Base-by-base conservation (phyloP, 768 basidiomycete species). In the Boletus reticulatus region DNA sequence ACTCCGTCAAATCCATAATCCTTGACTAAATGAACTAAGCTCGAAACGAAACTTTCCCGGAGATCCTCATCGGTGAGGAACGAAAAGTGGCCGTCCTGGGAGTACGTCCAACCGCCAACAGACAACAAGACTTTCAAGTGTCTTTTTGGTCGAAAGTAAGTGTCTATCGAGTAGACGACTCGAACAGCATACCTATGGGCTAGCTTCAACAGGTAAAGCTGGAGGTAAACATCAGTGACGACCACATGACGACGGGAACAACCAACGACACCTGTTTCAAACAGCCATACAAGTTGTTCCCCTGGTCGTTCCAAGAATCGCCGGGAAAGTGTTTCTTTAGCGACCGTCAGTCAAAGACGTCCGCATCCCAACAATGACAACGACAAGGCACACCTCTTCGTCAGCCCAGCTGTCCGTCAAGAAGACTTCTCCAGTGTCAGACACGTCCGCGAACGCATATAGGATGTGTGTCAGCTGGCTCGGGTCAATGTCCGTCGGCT, bases 1-100 rank as follows among this genome's bases (percentile, higher is more conserved):
- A 89, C 80, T 50, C 91, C 91, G 62, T 92, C 91, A 48, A 94
- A 82, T 0, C 90, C 91, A 54, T 90, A 88, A 67, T 92, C 84
- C 62, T 86, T 80, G 45, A 88, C 73, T 11, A 90, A 63, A 44
- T 79, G 76, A 27, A 92, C 82, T 2, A 88, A 86, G 54, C 72
- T 80, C 48, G 66, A 62, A 29, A 88, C 84, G 62, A 89, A 89
- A 13, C 72, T 83, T 12, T 78, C 73, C 11, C 84, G 81, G 59
- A 75, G 73, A 24, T 70, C 63, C 0, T 80, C 59, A 43, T 77
- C 71, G 1, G 82, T 82, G 46, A 89, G 78, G 66, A 88, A 88
- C 57, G 74, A 72, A 67, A 89, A 88, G 63, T 88, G 85, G 13
- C 84, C 84, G 19, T 71, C 66, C 69, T 88, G 86, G 2, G 85